Evolutionary conservation across 2,329 filamentous ascomycete genomes (phyloP), one percentile per base, ranked within the genome.

Genomic region (Apiospora rasikravindrae): DNA sequence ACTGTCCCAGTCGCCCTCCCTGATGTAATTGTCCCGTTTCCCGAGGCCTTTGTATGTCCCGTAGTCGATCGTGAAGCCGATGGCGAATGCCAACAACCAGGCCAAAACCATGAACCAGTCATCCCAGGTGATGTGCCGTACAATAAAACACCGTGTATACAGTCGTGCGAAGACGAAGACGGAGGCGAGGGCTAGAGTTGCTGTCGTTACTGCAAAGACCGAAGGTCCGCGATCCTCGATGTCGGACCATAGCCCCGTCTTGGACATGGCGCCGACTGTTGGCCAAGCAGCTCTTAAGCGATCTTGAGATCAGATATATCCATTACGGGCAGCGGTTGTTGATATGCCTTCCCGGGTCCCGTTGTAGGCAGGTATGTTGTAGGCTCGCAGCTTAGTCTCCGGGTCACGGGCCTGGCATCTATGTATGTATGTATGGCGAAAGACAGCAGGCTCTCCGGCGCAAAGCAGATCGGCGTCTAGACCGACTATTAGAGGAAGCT

Each of bases 31-130:
- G 78, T 94, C 91, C 77, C 92, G 89, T 69, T 87, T 86, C n/a
- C 93, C 93, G 10, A 95, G 85, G 3, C 93, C 93, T 73, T 88
- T 88, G 51, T 83, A 84, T 6, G 89, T 88, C 44, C 90, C 92
- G 74, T 89, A 87, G 78, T 89, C 89, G 74, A 94, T 92, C 53
- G 90, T 86, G 73, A 93, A 88, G 26, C 89, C 91, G 51, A 94
- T 83, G 47, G 90, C 92, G 75, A 93, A 89, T 51, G 91, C 89
- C 67, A 95, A 80, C 16, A 90, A 76, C 95, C 94, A 98, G 71
- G 95, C 94, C 53, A 93, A 75, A 14, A 94, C 82, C 81, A 98
- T 96, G 77, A 93, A 89, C 82, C 91, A 93, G 85, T 98, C 95
- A 82, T 97, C 94, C 85, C 89, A 89, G 71, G 88, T 90, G 69